These are phyloP conservation scores for Trypanosoma caninum DNA, from an alignment of 208 protist species.

Conservation along the genomic window DNA sequence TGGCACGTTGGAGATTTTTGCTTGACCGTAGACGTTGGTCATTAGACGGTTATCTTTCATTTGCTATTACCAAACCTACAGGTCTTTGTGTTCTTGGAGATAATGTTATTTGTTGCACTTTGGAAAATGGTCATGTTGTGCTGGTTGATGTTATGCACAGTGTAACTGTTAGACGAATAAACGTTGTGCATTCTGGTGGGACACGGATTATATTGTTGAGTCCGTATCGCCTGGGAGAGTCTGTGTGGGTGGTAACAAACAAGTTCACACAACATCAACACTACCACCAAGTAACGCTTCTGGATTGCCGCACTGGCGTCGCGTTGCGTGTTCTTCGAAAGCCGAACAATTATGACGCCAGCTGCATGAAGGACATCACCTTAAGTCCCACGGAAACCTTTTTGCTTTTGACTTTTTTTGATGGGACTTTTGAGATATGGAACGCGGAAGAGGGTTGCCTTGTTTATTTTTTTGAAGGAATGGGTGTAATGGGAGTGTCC, in stretches of 20 bases:
- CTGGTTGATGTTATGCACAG: slow-evolving; percentile 62
- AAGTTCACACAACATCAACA: slow-evolving; percentile 42
- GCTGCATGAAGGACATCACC: slow-evolving; percentile 57
- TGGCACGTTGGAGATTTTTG: slow-evolving; percentile 66
- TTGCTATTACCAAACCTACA: slow-evolving; percentile 41
- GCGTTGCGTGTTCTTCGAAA: slow-evolving; percentile 63
- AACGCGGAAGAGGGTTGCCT: slow-evolving; percentile 49
- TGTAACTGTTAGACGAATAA: slow-evolving; percentile 52
- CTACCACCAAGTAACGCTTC: slow-evolving; percentile 75
- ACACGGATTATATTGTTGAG: slow-evolving; percentile 70
- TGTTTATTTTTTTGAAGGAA: slow-evolving; percentile 68
- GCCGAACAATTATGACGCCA: slow-evolving; percentile 52
- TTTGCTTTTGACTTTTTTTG: slow-evolving; percentile 65
- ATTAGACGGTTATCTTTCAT: slow-evolving; percentile 42
- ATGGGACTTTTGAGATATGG: slow-evolving; percentile 86
- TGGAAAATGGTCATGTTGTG: slow-evolving; percentile 67
- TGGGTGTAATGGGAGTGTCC: slow-evolving; percentile 63
- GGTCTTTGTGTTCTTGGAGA: slow-evolving; percentile 34
- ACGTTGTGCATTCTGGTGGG: slow-evolving; percentile 66
- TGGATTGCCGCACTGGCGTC: slow-evolving; percentile 70
- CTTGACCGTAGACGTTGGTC: slow-evolving; percentile 44
- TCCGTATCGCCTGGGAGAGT: slow-evolving; percentile 54
- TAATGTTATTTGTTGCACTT: slow-evolving; percentile 50
- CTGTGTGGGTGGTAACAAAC: slow-evolving; percentile 76
- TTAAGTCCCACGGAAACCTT: slow-evolving; percentile 51